These are phyloP conservation scores for Mrakia frigida DNA, from an alignment of 768 basidiomycete species.

Conservation along the genomic window DNA sequence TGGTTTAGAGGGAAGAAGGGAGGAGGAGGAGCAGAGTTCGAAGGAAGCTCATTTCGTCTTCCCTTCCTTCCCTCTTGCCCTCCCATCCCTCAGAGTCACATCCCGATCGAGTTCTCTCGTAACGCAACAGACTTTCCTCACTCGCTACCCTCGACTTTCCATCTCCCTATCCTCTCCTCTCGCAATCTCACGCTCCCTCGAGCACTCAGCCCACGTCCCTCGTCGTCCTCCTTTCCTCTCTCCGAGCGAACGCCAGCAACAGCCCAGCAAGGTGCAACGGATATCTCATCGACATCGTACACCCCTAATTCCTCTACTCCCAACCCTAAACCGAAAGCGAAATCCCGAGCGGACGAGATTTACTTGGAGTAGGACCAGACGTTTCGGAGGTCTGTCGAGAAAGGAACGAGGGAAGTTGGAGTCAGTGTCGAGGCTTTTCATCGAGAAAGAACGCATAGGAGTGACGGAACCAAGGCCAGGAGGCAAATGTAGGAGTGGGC, in stretches of 20 bases:
- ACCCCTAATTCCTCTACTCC: slow-evolving; percentile 9
- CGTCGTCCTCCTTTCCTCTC: neutral
- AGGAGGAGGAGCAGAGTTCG: too few relatives aligned
- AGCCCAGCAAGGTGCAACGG: slow-evolving; percentile 1
- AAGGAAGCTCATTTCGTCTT: neutral
- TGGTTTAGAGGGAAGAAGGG: too few relatives aligned
- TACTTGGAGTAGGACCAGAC: slow-evolving; percentile 96
- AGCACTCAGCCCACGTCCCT: neutral
- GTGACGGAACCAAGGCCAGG: too few relatives aligned
- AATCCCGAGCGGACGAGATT: slow-evolving; percentile 35
- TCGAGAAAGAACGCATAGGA: neutral
- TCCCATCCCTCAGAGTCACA: too few relatives aligned
- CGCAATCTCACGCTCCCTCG: neutral
- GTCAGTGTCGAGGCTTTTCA: neutral
- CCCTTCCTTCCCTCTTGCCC: neutral
- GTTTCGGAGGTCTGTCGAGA: slow-evolving; percentile 73
- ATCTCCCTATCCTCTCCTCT: neutral
- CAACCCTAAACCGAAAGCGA: slow-evolving; percentile 1
- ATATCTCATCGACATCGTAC: slow-evolving; percentile 3
- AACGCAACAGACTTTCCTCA: neutral
- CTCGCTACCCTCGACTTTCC: neutral
- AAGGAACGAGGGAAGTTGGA: neutral
- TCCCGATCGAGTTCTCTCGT: neutral
- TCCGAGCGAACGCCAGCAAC: neutral
- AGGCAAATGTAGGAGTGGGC: too few relatives aligned